These are phyloP conservation scores for Corymbia citriodora DNA, from an alignment of 441 rosid species.

Conservation along the genomic window DNA sequence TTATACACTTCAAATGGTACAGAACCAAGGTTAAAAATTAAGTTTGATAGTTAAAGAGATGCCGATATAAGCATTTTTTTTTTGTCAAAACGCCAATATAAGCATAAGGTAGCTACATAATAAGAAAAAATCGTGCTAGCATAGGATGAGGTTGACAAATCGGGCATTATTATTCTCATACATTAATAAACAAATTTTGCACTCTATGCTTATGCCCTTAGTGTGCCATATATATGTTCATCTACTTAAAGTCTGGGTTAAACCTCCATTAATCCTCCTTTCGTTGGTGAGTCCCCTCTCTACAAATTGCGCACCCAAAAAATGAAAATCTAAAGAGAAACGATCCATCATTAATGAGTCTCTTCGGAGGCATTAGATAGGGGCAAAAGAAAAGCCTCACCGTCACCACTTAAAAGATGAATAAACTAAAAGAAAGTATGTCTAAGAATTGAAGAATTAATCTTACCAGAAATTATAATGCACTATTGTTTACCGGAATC, in stretches of 20 bases:
- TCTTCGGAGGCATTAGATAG: neutral
- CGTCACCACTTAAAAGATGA: too few relatives aligned
- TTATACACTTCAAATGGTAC: neutral
- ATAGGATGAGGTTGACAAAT: neutral
- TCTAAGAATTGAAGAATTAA: neutral
- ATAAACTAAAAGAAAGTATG: neutral
- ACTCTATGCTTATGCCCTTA: neutral
- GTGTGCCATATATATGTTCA: neutral
- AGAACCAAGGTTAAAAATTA: too few relatives aligned
- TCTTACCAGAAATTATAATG: neutral
- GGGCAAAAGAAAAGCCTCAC: neutral
- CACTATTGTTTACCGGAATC: neutral
- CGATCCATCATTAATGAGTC: neutral
- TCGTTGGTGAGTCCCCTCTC: too few relatives aligned
- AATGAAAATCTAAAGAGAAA: too few relatives aligned
- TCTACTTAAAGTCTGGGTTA: neutral
- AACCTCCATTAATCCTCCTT: neutral
- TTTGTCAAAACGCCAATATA: too few relatives aligned
- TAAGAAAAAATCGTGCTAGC: neutral
- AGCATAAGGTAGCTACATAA: neutral
- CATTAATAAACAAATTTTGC: neutral
- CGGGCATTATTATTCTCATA: neutral
- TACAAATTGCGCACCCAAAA: too few relatives aligned
- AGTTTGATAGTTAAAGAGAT: rapidly evolving
- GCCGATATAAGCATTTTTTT: neutral